Base-by-base conservation (phyloP, 208 protist species). In the Crithidia expoeki region DNA sequence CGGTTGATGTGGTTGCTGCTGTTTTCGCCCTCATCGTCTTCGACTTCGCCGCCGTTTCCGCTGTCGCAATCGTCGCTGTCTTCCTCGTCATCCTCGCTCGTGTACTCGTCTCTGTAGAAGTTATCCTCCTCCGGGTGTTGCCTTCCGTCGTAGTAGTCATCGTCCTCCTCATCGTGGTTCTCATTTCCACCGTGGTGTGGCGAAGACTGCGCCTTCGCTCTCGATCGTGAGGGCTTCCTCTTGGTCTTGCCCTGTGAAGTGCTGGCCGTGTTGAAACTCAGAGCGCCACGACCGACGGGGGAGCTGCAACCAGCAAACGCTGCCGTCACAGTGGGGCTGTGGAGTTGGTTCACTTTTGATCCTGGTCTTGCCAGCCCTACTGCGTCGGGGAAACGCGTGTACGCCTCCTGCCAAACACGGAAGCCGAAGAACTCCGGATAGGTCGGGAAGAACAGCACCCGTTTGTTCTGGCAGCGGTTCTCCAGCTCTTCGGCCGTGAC, bases 401-500 rank as follows among this genome's bases (percentile, higher is more conserved):
- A 90, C 19, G 87, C 85, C 19, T 68, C 67, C 19, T 74, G 57
- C 81, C 85, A 91, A 4, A 93, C 86, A 10, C 62, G 77, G 64
- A 95, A 91, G 10, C 85, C 85, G 72, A 95, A 85, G 67, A 86
- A 93, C 34, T 81, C 79, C 0, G 81, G 79, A 21, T 81, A 30
- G 32, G 85, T 86, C 12, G 87, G 90, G 40, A 92, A 74, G 76
- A 88, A 86, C n/a, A 95, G 72, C 2, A 56, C 59, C 2, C 64
- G 65, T 64, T 93, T 90, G 59, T 76, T 79, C 19, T 52, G 52
- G 28, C 75, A 82, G 25, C 74, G 72, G 46, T 81, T 76, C 69
- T 90, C 85, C 28, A 88, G 73, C n/a, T 79, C 73, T 6, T 85
- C 81, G 11, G 82, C 76, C 9, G 81, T 79, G 17, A 74, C 74